A percentile compares a stretch with the other conserved stretches of the same genome.
These are phyloP conservation scores for Gnomoniopsis smithogilvyi DNA, from an alignment of 2,329 filamentous ascomycete genomes.

Conservation along the genomic window DNA sequence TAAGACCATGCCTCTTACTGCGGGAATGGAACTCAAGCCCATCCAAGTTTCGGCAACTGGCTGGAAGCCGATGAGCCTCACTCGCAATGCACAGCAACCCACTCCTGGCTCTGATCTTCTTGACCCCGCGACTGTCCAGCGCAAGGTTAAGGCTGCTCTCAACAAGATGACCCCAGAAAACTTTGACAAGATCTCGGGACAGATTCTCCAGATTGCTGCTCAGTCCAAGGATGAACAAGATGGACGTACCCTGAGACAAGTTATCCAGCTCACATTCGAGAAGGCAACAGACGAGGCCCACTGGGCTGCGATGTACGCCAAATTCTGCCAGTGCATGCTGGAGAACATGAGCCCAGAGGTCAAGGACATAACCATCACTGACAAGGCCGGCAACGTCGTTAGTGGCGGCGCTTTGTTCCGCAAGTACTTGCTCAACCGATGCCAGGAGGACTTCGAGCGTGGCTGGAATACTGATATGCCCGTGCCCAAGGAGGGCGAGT, in stretches of 20 bases:
- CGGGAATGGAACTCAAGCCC: slow-evolving; percentile 75
- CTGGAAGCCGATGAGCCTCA: slow-evolving; percentile 84
- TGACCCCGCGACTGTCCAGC: slow-evolving; percentile 90
- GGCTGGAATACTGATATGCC: slow-evolving; percentile 92
- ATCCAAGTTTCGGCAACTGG: slow-evolving; percentile 70
- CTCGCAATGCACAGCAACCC: slow-evolving; percentile 19
- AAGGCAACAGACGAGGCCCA: slow-evolving; percentile 98
- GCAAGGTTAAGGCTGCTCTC: slow-evolving; percentile 95
- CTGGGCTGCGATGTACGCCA: slow-evolving; percentile 98
- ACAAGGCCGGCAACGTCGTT: slow-evolving; percentile 85
- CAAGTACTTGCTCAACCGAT: slow-evolving; percentile 97
- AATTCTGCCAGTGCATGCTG: slow-evolving; percentile 97
- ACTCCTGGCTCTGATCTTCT: slow-evolving; percentile 52
- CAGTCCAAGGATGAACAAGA: slow-evolving; percentile 96
- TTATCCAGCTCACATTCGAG: slow-evolving; percentile 98
- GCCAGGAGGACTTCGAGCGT: slow-evolving; percentile 97
- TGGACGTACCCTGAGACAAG: slow-evolving; percentile 90
- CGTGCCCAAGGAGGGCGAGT: slow-evolving; percentile 65
- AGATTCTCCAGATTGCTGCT: slow-evolving; percentile 86
- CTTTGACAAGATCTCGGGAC: slow-evolving; percentile 91
- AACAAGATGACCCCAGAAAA: slow-evolving; percentile 99
- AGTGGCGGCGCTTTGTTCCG: slow-evolving; percentile 93
- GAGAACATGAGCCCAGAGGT: slow-evolving; percentile 94
- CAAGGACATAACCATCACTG: slow-evolving; percentile 89
- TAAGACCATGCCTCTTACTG: slow-evolving; percentile 89